phyloP scores from a whole-genome alignment of 164 flowering plant genomes.

The Chimonanthus praecox region DNA sequence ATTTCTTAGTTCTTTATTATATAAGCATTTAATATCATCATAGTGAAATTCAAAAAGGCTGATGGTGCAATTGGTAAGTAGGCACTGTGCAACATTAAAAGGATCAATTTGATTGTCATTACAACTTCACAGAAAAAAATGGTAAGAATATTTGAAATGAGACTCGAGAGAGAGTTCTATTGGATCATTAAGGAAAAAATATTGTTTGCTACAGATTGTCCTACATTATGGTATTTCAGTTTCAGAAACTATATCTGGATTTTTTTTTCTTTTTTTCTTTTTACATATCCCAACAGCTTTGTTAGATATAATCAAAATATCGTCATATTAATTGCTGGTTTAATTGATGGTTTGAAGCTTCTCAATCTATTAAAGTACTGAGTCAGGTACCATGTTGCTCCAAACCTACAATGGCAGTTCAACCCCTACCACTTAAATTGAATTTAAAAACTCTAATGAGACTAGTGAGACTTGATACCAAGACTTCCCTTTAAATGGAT shows the following conservation, averaged over 20 bases:
- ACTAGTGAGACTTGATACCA: too few relatives aligned
- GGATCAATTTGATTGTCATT: not conserved
- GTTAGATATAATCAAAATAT: not conserved
- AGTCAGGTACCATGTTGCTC: not conserved
- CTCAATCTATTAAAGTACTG: not conserved
- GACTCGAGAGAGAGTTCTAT: not conserved
- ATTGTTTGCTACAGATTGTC: not conserved
- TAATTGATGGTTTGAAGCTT: not conserved
- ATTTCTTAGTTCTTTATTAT: not conserved
- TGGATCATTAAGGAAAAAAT: too few relatives aligned
- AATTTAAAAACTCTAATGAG: not conserved
- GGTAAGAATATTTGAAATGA: not conserved
- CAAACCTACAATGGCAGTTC: not conserved
- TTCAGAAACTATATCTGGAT: not conserved
- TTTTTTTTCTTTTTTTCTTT: too few relatives aligned
- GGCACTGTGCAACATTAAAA: not conserved
- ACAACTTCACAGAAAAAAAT: not conserved
- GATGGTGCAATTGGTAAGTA: not conserved
- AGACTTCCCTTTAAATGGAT: too few relatives aligned
- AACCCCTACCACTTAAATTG: not conserved
- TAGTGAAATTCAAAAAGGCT: not conserved
- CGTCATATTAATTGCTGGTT: not conserved
- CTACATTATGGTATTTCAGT: not conserved
- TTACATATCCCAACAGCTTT: not conserved
- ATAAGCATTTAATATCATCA: not conserved